Evolutionary conservation across 192 early-diverging fungal species (phyloP), one percentile per base, ranked within the genome.

Genomic region (Phycomyces nitens): DNA sequence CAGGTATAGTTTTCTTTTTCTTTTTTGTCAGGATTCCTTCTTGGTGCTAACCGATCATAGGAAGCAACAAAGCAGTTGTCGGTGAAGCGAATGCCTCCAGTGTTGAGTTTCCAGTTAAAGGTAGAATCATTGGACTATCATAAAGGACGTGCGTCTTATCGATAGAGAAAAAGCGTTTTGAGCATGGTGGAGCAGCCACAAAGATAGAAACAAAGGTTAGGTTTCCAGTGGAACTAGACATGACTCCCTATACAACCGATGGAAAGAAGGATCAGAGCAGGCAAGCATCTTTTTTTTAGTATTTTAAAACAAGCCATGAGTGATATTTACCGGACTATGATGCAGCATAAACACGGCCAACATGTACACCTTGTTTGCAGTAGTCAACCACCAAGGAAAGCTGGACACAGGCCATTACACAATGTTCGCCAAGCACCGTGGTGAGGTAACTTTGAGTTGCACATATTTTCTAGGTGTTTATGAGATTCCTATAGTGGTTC

Each of bases 361-460:
- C 75, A 71, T 83, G 56, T 98, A 98, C 63, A 78, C 81, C 7
- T 75, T 99, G 21, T 97, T 97, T 80, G 92, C 93, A 10, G 91
- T 99, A 15, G 86, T 98, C 40, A 90, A 91, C 52, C 97, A 99
- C 60, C 80, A 87, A 53, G 97, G 97, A 14, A 86, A 84, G 59
- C 71, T 97, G 65, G 92, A 99, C 56, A 94, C 96, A 0, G 97
- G 97, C 18, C 97, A 99, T 71, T 99, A 99, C 70, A 94, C 88
- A 3, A 88, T 90, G 23, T 94, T 83, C 70, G 91, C 87, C 7
- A 82, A 83, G 60, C 82, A 83, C 50, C 84, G 94, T 18, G 86
- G 82, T 27, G 76, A 92, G 73, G 89, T 92, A 80, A 23, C 27
- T 67, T 29, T 24, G 24, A 14, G 29, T n/a, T 41, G 21, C 3